Base-by-base conservation (phyloP, 2,329 filamentous ascomycete species). In the Trichophaea hybrida region DNA sequence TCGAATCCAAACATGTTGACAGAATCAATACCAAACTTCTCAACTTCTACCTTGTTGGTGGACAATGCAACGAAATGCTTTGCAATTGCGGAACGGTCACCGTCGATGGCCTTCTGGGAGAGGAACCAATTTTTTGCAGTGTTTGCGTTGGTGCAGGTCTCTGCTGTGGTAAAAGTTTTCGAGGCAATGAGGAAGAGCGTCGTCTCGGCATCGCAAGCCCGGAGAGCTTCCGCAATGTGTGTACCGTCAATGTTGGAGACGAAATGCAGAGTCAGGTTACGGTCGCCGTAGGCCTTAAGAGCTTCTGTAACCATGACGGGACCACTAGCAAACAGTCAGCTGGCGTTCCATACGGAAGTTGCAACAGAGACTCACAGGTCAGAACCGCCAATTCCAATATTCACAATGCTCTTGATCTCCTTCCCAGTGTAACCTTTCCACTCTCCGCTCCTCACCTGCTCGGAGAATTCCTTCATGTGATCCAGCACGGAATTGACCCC, bases 1-100 rank as follows among this genome's bases (percentile, higher is more conserved):
- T 91, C 90, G 73, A 98, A 98, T 69, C 89, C 90, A 71, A 98
- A 98, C 93, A 98, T 98, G 80, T 97, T 98, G 80, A 91, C 91
- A 75, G 84, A 85, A 76, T 97, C 91, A 70, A 98, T 98, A 67
- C 93, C 93, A 70, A 98, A 98, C 79, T 97, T 97, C 75, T 86
- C 89, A 64, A 98, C 93, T 77, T 97, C 91, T 57, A 77, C 73
- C 76, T 91, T 86, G 75, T 98, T 98, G 73, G 93, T 98, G 54
- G 93, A 97, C 57, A 98, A 82, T 50, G 93, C 93, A 60, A 96
- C 93, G 71, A 98, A 98, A 80, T 98, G 93, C 81, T 97, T 98
- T 68, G 93, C 88, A 68, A 98, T 94, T 66, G 81, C 76, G 17
- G 73, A 70, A 60, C 79, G 74, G 33, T 94, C 85, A 63, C 80